Base-by-base conservation (phyloP, 2,329 filamentous ascomycete genomes). In the Sporothrix mexicana region DNA sequence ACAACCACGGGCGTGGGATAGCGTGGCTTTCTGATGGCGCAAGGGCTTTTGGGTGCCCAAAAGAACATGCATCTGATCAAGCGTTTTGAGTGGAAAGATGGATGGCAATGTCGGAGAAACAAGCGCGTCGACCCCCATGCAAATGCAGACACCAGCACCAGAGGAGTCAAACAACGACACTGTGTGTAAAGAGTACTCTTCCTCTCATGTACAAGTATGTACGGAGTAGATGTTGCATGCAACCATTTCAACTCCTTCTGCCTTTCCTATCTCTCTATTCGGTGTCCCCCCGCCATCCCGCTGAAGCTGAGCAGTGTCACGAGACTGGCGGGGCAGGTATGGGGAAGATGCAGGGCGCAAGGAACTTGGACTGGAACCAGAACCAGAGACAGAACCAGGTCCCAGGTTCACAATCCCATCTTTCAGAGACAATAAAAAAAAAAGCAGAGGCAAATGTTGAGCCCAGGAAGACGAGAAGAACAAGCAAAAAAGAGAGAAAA, bases 271-370 rank as follows among this genome's bases (percentile, higher is more conserved):
- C 30, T 36, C 30, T 36, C 30, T 36, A 36, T 36, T 36, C 30
- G 30, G 30, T 7, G 30, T 36, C 30, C 61, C 61, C 61, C 36
- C 51, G 47, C 20, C 66, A 53, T n/a, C 41, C 43, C 49, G 62
- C 53, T 73, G 69, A 69, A 71, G 72, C 36, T 49, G 53, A 41
- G 61, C 13, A 49, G 15, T 25, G 72, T 73, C 72, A 73, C 72
- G 72, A 73, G 69, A 73, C 55, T 62, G 47, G 72, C 64, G 72
- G 72, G 71, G 45, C 43, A 15, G 8, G 41, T 51, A 51, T 20
- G 64, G 45, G 62, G 64, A 43, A 49, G 23, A 67, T 51, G 45
- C 64, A 67, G 45, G 64, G 41, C 41, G 41, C 23, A 67, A 67
- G n/a, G n/a, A n/a, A 36, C 30, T 36, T 36, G 30, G 7, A 36